Evolutionary conservation across 2,329 filamentous ascomycete genomes (phyloP).

Genomic region (Venturia effusa): DNA sequence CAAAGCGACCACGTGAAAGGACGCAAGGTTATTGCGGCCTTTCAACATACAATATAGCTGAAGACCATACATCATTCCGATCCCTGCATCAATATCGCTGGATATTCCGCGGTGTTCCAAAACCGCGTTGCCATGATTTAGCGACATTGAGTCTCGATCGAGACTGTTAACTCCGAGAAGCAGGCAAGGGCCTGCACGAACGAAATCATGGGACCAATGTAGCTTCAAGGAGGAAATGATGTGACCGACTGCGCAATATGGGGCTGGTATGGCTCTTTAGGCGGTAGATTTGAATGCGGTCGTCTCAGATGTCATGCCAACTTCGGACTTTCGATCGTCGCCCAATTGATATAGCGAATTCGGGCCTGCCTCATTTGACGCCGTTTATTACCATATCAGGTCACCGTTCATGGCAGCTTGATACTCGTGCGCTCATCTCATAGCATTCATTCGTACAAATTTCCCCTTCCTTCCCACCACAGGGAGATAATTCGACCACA

Average conservation of each 20-base stretch:
- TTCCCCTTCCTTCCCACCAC: background rate
- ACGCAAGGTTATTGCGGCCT: background rate
- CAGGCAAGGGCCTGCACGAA: background rate
- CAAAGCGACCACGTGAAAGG: background rate
- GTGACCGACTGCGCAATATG: background rate
- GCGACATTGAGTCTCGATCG: background rate
- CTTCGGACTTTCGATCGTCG: background rate
- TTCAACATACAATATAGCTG: background rate
- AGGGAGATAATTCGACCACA: too few relatives aligned
- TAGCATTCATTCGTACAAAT: background rate
- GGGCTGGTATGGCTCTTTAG: background rate
- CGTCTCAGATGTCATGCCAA: background rate
- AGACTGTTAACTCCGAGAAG: background rate
- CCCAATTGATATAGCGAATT: background rate
- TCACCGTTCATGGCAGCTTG: background rate
- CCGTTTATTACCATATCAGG: background rate
- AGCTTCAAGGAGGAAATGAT: background rate
- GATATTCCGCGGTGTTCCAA: background rate
- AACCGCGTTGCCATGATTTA: background rate
- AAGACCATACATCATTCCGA: background rate
- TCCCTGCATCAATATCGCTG: background rate
- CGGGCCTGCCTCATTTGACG: background rate
- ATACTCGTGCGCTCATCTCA: background rate
- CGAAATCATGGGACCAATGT: background rate
- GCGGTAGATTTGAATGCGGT: background rate